Base-by-base conservation (phyloP, 805 yeast species). In the Pichia occidentalis region DNA sequence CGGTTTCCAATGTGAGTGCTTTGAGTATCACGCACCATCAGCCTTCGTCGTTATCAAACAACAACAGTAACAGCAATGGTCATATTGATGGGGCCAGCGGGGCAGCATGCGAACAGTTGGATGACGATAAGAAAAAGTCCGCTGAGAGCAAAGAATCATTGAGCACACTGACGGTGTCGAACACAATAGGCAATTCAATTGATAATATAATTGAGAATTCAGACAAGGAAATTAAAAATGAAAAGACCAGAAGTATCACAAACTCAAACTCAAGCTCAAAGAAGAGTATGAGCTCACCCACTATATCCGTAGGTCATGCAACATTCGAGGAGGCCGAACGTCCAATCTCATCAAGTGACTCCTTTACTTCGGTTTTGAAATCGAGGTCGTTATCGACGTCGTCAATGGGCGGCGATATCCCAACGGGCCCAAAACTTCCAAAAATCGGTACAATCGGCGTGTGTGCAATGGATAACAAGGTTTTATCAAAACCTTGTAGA, bases 391-490 rank as follows among this genome's bases (percentile, higher is more conserved):
- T 58, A 13, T 61, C 61, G 16, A 52, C 54, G 10, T 57, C 67
- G 5, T 45, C 49, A 10, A 13, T 42, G 5, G 22, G n/a, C n/a
- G 18, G 9, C 12, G 49, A 45, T 4, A n/a, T 26, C 9, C 37
- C 44, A n/a, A 61, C 61, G 7, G 68, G 71, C 9, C 73, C 78
- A 4, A 69, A 70, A 45, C 52, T 78, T 36, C 85, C 85, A 4
- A 77, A 72, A 47, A 76, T 88, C 46, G 97, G 98, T 27, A 88
- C 85, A 48, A 85, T 92, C 50, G 99, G 99, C 37, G 95, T 92
- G 2, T 92, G 99, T 64, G 99, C 99, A 9, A 88, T 92, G 97
- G 99, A 92, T 60, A 80, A 88, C 42, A 92, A 92, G 60, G 98
- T 88, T 2, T 71, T 95, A 54, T 82, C 95, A 30, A 92, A 92